Evolutionary conservation across 805 yeast genomes (phyloP), one percentile per base, ranked within the genome.

Genomic region (Nakazawaea laoshanensis): DNA sequence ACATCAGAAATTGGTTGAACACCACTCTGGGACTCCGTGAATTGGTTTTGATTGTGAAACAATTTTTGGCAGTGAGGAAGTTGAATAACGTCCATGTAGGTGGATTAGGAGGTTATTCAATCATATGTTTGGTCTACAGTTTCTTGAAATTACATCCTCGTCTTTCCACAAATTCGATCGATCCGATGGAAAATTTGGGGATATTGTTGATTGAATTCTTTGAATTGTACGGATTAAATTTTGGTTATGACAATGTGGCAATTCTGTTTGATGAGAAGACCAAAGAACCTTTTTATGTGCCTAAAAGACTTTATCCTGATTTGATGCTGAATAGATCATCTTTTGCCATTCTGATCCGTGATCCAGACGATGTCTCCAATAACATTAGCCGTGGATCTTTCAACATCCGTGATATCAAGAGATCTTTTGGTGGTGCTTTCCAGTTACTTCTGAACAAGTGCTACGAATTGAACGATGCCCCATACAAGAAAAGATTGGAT

Each of bases 101-200:
- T 32, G 97, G 97, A 0, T 59, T 89, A 5, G 97, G 98, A 26
- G 97, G 97, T 0, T 89, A 80, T 52, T 75, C 96, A 6, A 83
- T 85, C n/a, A 85, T 88, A 27, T 87, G 96, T 47, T 49, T 92
- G 49, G 86, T 82, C 12, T 77, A 77, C 46, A 76, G 89, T 12
- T 87, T 88, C 48, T 55, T 88, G 40, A 70, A 65, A 43, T 59
- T 82, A 41, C 97, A 89, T 52, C 95, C 95, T 11, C 65, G 87
- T 42, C 49, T 86, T 9, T 52, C 77, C 2, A 73, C 94, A 0
- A 66, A 72, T 5, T 73, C 74, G 29, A 79, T 87, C 35, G 65
- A 70, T 30, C 75, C 86, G 3, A 44, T 70, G 44, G 81, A 79
- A 26, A 89, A 92, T 48, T 55, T 89, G 36, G 98, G 98, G 2